A percentile compares a stretch with the other conserved stretches of the same genome.
These are phyloP conservation scores for Alternaria postmessia DNA, from an alignment of 2,329 filamentous ascomycete genomes.

Conservation along the genomic window DNA sequence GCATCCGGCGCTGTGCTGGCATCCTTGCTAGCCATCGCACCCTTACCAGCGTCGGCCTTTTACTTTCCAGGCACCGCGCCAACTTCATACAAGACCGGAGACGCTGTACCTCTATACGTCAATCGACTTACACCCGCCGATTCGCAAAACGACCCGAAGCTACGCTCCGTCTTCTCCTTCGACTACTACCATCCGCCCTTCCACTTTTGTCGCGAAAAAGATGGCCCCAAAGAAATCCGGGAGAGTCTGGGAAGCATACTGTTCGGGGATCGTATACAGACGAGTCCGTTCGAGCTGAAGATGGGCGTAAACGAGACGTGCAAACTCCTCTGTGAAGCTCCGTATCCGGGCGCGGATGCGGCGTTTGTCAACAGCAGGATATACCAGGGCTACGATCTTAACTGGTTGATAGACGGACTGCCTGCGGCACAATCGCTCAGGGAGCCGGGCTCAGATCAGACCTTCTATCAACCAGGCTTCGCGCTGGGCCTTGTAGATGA, in stretches of 20 bases:
- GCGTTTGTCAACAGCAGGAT: constrained; percentile 86
- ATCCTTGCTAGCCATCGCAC: constrained; percentile 50
- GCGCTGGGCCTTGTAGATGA: constrained; percentile 70
- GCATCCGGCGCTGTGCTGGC: constrained; percentile 40
- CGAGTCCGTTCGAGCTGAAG: constrained; percentile 88
- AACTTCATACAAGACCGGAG: constrained; percentile 83
- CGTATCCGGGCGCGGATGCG: constrained; percentile 71
- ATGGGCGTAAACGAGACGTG: constrained; percentile 91
- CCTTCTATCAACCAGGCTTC: constrained; percentile 93
- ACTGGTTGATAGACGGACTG: constrained; percentile 94
- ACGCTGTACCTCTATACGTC: constrained; percentile 85
- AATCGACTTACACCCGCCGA: constrained; percentile 91
- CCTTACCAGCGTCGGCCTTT: constrained; percentile 68
- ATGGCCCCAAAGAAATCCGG: constrained; percentile 78
- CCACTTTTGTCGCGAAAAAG: constrained; percentile 84
- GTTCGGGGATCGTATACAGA: constrained; percentile 96
- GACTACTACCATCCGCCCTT: constrained; percentile 94
- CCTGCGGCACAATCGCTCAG: constrained; percentile 85
- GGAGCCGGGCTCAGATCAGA: constrained; percentile 77
- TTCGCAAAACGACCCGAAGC: constrained; percentile 76
- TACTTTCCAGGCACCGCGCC: constrained; percentile 97
- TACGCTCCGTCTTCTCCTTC: constrained; percentile 93
- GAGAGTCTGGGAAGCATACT: constrained; percentile 95
- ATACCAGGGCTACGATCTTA: constrained; percentile 85
- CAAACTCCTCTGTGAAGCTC: constrained; percentile 77